A percentile compares a stretch with the other conserved stretches of the same genome.
These are phyloP conservation scores for Euphorbia corollata DNA, from an alignment of 441 rosid genomes.

Conservation along the genomic window DNA sequence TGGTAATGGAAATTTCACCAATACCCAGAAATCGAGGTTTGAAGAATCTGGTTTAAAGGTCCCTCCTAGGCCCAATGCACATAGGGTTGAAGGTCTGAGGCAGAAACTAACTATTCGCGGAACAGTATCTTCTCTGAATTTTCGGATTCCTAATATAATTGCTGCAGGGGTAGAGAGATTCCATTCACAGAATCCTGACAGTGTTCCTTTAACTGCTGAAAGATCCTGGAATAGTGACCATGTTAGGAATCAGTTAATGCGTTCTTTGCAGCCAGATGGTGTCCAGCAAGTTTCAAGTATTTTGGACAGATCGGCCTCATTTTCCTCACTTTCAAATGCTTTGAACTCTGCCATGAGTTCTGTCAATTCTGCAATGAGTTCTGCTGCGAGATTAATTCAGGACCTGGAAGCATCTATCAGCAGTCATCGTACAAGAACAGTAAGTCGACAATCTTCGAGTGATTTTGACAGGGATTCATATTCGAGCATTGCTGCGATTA, in stretches of 20 bases:
- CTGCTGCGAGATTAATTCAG: conserved; percentile 31
- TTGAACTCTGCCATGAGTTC: conserved; percentile 36
- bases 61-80: conserved; percentile 54
- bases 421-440: conserved; percentile 25
- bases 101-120: conserved; percentile 33
- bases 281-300: conserved; percentile 30
- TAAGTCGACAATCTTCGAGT: conserved; percentile 25
- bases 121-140: conserved; percentile 27
- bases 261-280: conserved; percentile 8
- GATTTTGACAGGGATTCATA: conserved; percentile 28
- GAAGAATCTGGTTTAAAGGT: conserved; percentile 32
- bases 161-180: conserved; percentile 28
- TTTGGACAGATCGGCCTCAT: conserved; percentile 33
- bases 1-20: conserved; percentile 31
- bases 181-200: conserved; percentile 25
- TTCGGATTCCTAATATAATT: conserved; percentile 31
- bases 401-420: conserved; percentile 35
- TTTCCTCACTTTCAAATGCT: conserved; percentile 35
- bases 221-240: conserved; percentile 10
- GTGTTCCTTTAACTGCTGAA: conserved; percentile 17
- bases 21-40: conserved; percentile 19
- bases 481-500: conserved; percentile 24
- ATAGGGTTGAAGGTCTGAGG: conserved; percentile 45
- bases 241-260: conserved; percentile 10
- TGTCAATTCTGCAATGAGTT: conserved; percentile 36